These are phyloP conservation scores for Lentinula boryana DNA, from an alignment of 768 basidiomycete genomes.

Conservation along the genomic window DNA sequence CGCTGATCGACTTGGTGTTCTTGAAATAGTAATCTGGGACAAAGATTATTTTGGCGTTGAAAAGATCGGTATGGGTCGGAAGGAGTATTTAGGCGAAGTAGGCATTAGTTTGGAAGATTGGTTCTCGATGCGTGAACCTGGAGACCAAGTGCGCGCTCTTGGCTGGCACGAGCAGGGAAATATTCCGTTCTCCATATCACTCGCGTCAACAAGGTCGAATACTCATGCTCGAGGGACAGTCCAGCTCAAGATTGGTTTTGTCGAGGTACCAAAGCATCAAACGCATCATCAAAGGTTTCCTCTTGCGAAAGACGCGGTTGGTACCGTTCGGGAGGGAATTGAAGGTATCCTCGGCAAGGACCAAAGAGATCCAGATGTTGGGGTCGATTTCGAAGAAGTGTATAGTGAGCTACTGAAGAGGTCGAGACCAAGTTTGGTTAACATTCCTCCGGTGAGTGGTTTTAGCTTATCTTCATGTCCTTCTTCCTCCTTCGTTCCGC, in stretches of 20 bases:
- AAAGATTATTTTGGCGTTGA: conserved; percentile 62
- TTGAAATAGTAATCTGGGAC: conserved; percentile 93
- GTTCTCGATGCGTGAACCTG: conserved; percentile 38
- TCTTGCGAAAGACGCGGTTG: conserved; percentile 38
- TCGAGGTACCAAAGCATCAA: conserved; percentile 23
- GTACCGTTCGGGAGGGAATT: conserved; percentile 48
- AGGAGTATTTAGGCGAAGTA: conserved; percentile 92
- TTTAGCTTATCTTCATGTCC: conserved; percentile 1
- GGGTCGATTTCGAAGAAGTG: conserved; percentile 53
- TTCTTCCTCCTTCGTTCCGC: neutral
- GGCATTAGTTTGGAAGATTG: conserved; percentile 76
- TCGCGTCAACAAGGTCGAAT: conserved; percentile 36
- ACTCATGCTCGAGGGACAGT: conserved; percentile 35
- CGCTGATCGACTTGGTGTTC: conserved; percentile 61
- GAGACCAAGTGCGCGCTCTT: conserved; percentile 31
- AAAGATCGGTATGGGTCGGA: conserved; percentile 29
- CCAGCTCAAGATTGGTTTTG: conserved; percentile 42
- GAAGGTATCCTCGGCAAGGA: conserved; percentile 52
- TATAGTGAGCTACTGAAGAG: conserved; percentile 60
- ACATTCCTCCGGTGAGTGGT: conserved; percentile 66
- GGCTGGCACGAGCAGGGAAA: conserved; percentile 63
- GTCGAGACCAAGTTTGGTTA: conserved; percentile 61
- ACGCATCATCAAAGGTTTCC: conserved; percentile 27
- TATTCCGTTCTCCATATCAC: conserved; percentile 44
- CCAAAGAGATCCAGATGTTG: conserved; percentile 34